Base-by-base conservation (phyloP, 164 flowering plant species). In the Piper longum region DNA sequence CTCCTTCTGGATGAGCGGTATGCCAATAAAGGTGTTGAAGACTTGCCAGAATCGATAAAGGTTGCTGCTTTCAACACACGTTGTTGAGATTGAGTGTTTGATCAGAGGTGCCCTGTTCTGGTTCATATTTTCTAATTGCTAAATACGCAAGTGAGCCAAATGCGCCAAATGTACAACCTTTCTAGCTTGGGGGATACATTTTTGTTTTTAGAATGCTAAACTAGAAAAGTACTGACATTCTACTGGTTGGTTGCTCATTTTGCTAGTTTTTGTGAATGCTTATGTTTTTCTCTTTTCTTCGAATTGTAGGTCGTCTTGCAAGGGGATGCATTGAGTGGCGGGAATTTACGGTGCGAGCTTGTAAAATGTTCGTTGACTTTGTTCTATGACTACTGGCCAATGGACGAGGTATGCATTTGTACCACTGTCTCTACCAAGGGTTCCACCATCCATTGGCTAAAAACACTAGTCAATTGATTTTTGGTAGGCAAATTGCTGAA, bases 21-120 rank as follows among this genome's bases (percentile, higher is more conserved):
- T 67, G 80, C 81, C 1, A 54, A 69, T 41, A 75, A 66, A 52
- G 69, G 66, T 55, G 63, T 76, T 13, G 80, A 78, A 16, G 89
- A 87, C 56, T 71, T 93, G 72, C 97, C 99, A 8, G 81, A 82
- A 78, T 91, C 96, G 3, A 74, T 93, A 63, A 85, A 93, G 99
- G 97, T 93, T 76, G 68, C 48, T 71, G 71, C 69, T 77, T 55
- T 48, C 14, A 5, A 48, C 52, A 48, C 11, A 48, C 12, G 9
- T 3, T 48, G 52, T 9, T 26, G 36, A 0, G 36, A 26, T 26
- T 26, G 36, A 26, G 36, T 48, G 52, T 48, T 48, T 48, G 3
- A 12, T 48, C 8, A 3, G 8, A 48, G 52, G 52, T 48, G 52
- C 52, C 14, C 1, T 48, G 52, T 48, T 48, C 14, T 5, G 14